Evolutionary conservation across 176 grass and related monocot genomes (phyloP).

Genomic region (Eragrostis curvula): DNA sequence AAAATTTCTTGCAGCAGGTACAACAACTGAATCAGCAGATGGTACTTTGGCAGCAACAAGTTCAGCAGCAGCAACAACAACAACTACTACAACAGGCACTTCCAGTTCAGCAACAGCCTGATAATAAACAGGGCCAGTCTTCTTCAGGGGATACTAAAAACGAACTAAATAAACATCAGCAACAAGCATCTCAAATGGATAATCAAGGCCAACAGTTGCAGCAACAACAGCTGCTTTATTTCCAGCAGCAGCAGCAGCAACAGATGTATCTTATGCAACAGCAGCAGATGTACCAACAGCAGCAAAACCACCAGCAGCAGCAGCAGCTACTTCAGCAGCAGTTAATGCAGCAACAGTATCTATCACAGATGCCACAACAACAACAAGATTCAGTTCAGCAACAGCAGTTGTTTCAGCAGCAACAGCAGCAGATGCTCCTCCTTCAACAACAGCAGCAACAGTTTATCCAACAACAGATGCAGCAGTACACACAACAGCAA

Average conservation of each 20-base stretch:
- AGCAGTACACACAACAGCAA: conserved; percentile 51
- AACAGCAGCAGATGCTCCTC: conserved; percentile 63
- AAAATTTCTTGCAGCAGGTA: conserved; percentile 58
- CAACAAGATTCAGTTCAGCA: conserved; percentile 36
- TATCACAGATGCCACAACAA: conserved; percentile 27
- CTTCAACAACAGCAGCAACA: conserved; percentile 62
- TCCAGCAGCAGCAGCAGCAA: conserved; percentile 49
- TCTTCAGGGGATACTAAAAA: conserved; percentile 47
- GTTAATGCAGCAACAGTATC: conserved; percentile 47
- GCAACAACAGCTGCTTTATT: conserved; percentile 82
- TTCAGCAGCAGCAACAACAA: conserved; percentile 56
- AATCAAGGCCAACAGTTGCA: conserved; percentile 52
- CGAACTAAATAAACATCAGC: conserved; percentile 44
- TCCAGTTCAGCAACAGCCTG: conserved; percentile 57
- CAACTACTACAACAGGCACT: conserved; percentile 46
- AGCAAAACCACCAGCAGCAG: conserved; percentile 49
- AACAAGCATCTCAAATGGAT: conserved; percentile 50
- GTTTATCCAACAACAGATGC: conserved; percentile 57
- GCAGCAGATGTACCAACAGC: conserved; percentile 54
- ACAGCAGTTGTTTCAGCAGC: conserved; percentile 62
- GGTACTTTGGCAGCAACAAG: conserved; percentile 68
- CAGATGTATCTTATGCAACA: conserved; percentile 72
- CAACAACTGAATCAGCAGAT: conserved; percentile 70
- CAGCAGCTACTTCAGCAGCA: conserved; percentile 59
- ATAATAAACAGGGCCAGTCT: conserved; percentile 28